Conservation (phyloP, 352 stramenopile genomes). For the Phytophthora sansomeana region DNA sequence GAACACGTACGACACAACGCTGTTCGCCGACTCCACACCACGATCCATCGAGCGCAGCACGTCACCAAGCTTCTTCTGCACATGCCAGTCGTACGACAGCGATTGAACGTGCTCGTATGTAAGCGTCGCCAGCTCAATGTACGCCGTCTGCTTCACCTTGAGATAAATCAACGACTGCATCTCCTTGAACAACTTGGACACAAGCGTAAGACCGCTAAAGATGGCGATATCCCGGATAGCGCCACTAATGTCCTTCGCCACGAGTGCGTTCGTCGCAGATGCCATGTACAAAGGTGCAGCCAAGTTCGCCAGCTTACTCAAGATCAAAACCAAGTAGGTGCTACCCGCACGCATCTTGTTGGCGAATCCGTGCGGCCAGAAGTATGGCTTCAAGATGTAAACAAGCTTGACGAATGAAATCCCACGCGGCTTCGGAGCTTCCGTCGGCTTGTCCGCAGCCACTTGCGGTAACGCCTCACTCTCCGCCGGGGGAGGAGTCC, state of each 20-base stretch:
- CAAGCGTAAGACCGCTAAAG: conserved; percentile 88
- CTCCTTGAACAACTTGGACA: conserved; percentile 94
- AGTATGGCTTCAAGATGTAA: conserved; percentile 90
- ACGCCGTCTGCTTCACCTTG: conserved; percentile 97
- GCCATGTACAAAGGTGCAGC: conserved; percentile 94
- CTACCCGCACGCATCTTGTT: conserved; percentile 87
- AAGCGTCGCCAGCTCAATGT: conserved; percentile 96
- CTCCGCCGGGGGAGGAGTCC: conserved; percentile 34
- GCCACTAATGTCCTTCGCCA: conserved; percentile 57
- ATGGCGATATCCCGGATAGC: conserved; percentile 71
- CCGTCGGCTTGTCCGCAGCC: conserved; percentile 34
- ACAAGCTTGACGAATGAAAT: conserved; percentile 88
- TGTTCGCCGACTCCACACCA: conserved; percentile 93
- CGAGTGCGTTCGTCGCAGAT: conserved; percentile 92
- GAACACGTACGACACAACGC: conserved; percentile 98
- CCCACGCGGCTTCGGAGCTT: conserved; percentile 49
- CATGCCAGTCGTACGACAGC: conserved; percentile 98
- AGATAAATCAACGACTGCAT: conserved; percentile 95
- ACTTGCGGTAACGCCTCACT: conserved; percentile 39
- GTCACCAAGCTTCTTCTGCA: conserved; percentile 98
- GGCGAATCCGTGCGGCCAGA: conserved; percentile 76
- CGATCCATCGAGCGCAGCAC: conserved; percentile 95
- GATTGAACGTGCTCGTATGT: conserved; percentile 97
- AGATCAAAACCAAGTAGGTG: conserved; percentile 94
- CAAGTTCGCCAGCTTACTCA: conserved; percentile 94